phyloP scores from a whole-genome alignment of 106 monocot species.

The Dendrobium nobile region DNA sequence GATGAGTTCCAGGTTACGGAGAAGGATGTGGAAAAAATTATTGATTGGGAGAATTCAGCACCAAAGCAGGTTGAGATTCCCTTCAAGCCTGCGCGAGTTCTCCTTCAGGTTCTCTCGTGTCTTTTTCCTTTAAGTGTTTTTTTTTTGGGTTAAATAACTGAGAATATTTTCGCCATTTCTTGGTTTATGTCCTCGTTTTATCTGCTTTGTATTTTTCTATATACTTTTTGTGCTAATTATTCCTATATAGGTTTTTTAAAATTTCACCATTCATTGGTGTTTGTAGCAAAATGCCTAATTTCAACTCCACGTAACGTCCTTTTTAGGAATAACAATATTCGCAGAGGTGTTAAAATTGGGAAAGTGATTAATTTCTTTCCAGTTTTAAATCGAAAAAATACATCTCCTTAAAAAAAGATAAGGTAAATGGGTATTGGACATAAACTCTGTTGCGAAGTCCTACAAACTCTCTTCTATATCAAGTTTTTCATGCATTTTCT shows the following conservation, averaged over 20 bases:
- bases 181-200: not conserved
- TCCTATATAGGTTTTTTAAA: not conserved
- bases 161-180: not conserved
- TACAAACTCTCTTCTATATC: not conserved
- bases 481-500: not conserved
- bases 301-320: not conserved
- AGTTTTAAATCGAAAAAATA: too few species aligned
- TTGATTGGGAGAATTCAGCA: slow-evolving; percentile 89
- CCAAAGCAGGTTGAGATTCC: slow-evolving; percentile 91
- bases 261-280: not conserved
- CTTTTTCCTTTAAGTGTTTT: not conserved
- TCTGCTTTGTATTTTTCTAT: not conserved
- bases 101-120: slow-evolving; percentile 60
- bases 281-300: not conserved
- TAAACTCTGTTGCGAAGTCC: not conserved
- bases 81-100: slow-evolving; percentile 91
- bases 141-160: not conserved
- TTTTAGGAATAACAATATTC: not conserved
- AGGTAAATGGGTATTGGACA: not conserved
- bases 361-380: not conserved
- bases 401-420: not conserved
- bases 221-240: not conserved
- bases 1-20: slow-evolving; percentile 81
- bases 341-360: not conserved
- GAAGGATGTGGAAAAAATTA: slow-evolving; percentile 85